These are phyloP conservation scores for Chernovozyma aurita DNA, from an alignment of 1,139 yeast species.

Conservation along the genomic window DNA sequence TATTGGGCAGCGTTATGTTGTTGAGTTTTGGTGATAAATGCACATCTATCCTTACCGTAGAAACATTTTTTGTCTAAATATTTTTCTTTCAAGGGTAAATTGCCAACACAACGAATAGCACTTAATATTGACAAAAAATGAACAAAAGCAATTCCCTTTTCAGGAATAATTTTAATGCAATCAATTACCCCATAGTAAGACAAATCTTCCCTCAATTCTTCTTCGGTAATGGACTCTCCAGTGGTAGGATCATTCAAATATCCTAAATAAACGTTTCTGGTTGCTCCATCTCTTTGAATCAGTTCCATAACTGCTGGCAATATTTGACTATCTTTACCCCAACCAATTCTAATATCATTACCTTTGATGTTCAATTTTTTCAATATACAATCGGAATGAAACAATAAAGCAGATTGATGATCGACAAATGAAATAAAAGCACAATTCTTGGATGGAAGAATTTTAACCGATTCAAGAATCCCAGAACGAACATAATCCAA, in stretches of 20 bases:
- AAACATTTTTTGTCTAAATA: slow-evolving; percentile 55
- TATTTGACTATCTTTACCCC: slow-evolving; percentile 65
- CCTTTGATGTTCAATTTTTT: slow-evolving; percentile 54
- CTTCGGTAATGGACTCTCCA: slow-evolving; percentile 52
- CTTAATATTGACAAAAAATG: slow-evolving; percentile 56
- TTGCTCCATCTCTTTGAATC: slow-evolving; percentile 82
- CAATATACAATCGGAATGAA: slow-evolving; percentile 59
- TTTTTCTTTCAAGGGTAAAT: slow-evolving; percentile 50
- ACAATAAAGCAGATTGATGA: slow-evolving; percentile 55
- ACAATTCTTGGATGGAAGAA: slow-evolving; percentile 53
- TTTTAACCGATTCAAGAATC: slow-evolving; percentile 70
- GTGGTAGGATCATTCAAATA: slow-evolving; percentile 50
- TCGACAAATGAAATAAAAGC: slow-evolving; percentile 61
- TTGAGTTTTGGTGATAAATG: slow-evolving; percentile 84
- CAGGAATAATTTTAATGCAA: slow-evolving; percentile 52
- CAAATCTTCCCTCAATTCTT: slow-evolving; percentile 48
- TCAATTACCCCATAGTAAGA: slow-evolving; percentile 52
- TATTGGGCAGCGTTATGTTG: slow-evolving; percentile 97
- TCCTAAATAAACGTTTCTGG: slow-evolving; percentile 86
- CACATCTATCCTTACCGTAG: slow-evolving; percentile 64
- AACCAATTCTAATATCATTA: slow-evolving; percentile 59
- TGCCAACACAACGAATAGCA: slow-evolving; percentile 56
- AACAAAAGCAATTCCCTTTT: slow-evolving; percentile 57
- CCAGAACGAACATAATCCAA: slow-evolving; percentile 91
- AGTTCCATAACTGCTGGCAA: slow-evolving; percentile 68